Base-by-base conservation (phyloP, 2,329 filamentous ascomycete species). In the Fusarium avenaceum region DNA sequence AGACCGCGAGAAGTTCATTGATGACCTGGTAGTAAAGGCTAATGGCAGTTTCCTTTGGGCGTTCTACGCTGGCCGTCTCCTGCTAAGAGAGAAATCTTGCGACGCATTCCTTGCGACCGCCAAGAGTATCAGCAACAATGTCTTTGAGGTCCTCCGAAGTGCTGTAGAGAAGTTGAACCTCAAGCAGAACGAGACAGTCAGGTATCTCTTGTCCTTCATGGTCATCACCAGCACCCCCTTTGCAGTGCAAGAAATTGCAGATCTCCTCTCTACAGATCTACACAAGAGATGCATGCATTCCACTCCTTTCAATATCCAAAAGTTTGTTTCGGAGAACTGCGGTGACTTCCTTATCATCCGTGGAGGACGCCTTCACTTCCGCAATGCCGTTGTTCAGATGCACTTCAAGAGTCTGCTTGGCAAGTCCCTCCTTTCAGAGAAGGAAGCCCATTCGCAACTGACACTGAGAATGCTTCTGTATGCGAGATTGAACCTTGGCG, bases 31-130 rank as follows among this genome's bases (percentile, higher is more conserved):
- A 2, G 62, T 67, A 26, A 77, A 78, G 57, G 72, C 79, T 22
- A 76, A 75, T 50, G 76, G 77, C 1, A 79, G 72, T 17, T 81
- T 81, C 57, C 71, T 81, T 6, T 81, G 78, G 73, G 78, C 77
- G 3, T 80, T 79, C 44, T 72, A 79, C 7, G 74, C 73, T 2
- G 66, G 75, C 2, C 72, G 73, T 9, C 64, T 77, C 1, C 59
- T 81, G 54, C 19, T 75, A 17, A 72, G 74, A 39, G 72, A 76
- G 26, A 26, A 24, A 4, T 54, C 69, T n/a, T 53, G 57, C 9
- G 63, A 72, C 8, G 22, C 19, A 0, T 67, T 72, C 40, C 33
- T 60, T 0, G 45, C 57, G 0, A 32, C 55, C 4, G 57, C 45
- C 11, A 61, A 70, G 51, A 55, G 55, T 15, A 35, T 70, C 14